Evolutionary conservation across 2,329 filamentous ascomycete genomes (phyloP), one percentile per base, ranked within the genome.

Genomic region (Lasiodiplodia gonubiensis): DNA sequence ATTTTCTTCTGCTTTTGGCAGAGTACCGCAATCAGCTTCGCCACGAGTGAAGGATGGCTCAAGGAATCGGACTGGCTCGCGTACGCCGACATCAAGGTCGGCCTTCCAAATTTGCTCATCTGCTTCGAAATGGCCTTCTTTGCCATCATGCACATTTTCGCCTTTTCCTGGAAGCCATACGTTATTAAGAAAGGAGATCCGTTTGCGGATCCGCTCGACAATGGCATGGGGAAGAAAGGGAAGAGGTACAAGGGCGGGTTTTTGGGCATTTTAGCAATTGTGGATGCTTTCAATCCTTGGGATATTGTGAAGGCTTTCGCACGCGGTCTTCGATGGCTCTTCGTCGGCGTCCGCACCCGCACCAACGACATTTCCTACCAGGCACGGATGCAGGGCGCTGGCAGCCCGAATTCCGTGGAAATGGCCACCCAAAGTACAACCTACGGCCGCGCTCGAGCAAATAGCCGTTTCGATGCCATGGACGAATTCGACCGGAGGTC

Each of bases 1-100:
- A 93, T 97, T 74, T 97, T 97, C 83, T 85, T 97, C 71, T 93
- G 90, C 42, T 96, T 96, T 79, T 97, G 93, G 93, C 93, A 97
- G 75, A 75, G 70, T 39, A 71, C 85, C 72, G 71, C 88, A 63
- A 88, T 91, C 70, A 88, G 84, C 23, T 83, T 90, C 68, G 80
- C 91, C 23, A 86, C 86, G 21, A 80, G 84, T 77, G 84, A 85
- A 4, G 85, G 91, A 4, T 84, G 89, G 18, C 82, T 95, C 60
- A 86, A 89, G 69, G 77, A 90, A 0, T 89, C 85, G 52, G 77
- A 83, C 1, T 84, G 85, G 39, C 79, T 97, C 14, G 87, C 88
- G 37, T 89, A 89, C 51, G 89, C 89, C 0, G 93, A 97, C 76
- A 84, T 96, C 72, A 91, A 92, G 75, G 88, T 95, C 54, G 92